Conservation (phyloP, 2,329 filamentous ascomycete genomes). For the Arthrobotrys sinensis region DNA sequence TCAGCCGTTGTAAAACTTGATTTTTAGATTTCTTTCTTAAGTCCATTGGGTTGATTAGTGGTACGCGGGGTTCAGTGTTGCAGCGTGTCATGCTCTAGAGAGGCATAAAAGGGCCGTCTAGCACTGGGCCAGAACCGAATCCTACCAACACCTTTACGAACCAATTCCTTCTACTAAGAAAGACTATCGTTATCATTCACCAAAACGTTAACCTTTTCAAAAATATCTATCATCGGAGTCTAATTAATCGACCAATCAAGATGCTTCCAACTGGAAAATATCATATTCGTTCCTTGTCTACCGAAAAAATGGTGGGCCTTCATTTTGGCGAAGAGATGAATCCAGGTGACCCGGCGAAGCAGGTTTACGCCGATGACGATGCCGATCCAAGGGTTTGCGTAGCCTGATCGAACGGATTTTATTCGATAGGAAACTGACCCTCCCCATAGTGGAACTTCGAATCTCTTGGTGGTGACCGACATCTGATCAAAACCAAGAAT, state of each 20-base stretch:
- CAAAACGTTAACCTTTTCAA: too few species aligned
- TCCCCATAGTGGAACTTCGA: slow-evolving; percentile 16
- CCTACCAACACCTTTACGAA: too few species aligned
- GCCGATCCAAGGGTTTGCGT: slow-evolving; percentile 10
- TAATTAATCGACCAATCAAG: not conserved
- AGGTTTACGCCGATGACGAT: slow-evolving; percentile 10
- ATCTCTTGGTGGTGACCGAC: slow-evolving; percentile 13
- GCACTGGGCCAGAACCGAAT: too few species aligned
- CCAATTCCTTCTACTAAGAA: too few species aligned
- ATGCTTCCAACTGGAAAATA: slow-evolving; percentile 37
- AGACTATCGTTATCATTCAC: too few species aligned
- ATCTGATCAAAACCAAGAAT: slow-evolving; percentile 17
- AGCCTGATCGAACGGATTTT: not conserved
- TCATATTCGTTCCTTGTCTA: slow-evolving; percentile 6
- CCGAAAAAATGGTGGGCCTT: slow-evolving; percentile 29
- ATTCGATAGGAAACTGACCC: not conserved
- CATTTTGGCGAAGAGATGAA: slow-evolving; percentile 18
- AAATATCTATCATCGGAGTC: too few species aligned
- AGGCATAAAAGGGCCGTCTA: too few species aligned
- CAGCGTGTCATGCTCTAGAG: too few species aligned
- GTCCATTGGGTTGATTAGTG: too few species aligned
- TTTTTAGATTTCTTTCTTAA: too few species aligned
- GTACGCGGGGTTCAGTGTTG: too few species aligned
- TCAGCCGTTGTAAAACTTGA: too few species aligned
- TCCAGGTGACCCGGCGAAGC: not conserved